phyloP scores from a whole-genome alignment of 192 early-diverging fungal species.

The Linnemannia zychae region DNA sequence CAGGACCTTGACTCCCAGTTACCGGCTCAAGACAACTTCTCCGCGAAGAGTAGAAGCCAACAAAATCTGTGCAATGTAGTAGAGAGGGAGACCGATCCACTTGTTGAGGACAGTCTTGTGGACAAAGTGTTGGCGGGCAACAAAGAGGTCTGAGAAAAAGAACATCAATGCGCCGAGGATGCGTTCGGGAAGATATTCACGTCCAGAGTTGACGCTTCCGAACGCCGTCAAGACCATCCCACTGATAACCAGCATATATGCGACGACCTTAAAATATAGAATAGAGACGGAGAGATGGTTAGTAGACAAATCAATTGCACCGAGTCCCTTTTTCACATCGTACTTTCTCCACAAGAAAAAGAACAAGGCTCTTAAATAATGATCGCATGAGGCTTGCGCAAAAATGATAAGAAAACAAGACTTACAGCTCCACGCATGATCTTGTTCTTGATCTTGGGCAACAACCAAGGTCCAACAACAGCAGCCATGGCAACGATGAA shows the following conservation, averaged over 20 bases:
- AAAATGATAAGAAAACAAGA: background rate
- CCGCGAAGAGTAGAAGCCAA: constrained; percentile 46
- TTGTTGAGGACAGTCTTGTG: constrained; percentile 47
- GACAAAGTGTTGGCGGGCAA: constrained; percentile 45
- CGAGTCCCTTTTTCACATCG: background rate
- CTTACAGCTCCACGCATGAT: constrained; percentile 53
- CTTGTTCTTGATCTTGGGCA: constrained; percentile 53
- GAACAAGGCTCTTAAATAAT: background rate
- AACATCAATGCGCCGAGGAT: constrained; percentile 45
- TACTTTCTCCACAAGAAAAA: background rate
- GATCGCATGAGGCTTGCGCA: background rate
- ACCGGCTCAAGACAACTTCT: constrained; percentile 14
- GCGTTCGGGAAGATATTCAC: constrained; percentile 31
- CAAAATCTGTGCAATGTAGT: constrained; percentile 47
- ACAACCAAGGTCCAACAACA: constrained; percentile 46
- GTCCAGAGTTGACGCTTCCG: constrained; percentile 36
- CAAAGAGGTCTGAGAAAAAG: constrained; percentile 50
- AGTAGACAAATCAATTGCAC: background rate
- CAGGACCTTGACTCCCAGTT: too few species aligned
- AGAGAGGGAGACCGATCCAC: constrained; percentile 52
- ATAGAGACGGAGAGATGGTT: background rate
- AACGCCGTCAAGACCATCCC: constrained; percentile 44
- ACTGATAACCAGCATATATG: constrained; percentile 50
- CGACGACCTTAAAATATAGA: constrained; percentile 25
- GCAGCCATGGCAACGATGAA: constrained; percentile 37